phyloP scores from a whole-genome alignment of 2,329 filamentous ascomycete species.

The Colletotrichum sp. region DNA sequence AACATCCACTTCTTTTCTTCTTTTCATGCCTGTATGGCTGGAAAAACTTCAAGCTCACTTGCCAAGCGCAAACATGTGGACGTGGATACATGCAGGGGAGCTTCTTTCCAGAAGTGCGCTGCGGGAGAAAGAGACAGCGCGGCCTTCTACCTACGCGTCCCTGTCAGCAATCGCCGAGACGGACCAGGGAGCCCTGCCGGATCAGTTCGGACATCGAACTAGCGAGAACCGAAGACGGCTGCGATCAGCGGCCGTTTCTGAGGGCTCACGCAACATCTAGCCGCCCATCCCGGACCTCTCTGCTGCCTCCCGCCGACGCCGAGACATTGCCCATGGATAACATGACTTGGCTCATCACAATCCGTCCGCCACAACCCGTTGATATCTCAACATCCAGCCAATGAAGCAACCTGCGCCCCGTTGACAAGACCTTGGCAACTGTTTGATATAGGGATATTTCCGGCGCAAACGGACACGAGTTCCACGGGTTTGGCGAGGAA shows the following conservation, averaged over 20 bases:
- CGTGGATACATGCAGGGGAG: neutral
- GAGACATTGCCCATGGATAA: neutral
- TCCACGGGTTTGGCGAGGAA: neutral
- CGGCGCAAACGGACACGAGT: neutral
- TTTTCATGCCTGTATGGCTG: neutral
- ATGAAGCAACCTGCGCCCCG: neutral
- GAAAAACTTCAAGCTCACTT: neutral
- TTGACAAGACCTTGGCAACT: slow-evolving; percentile 12
- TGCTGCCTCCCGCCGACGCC: neutral
- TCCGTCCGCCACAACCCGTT: neutral
- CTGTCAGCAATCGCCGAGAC: neutral
- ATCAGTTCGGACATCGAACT: neutral
- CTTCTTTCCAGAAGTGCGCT: too few relatives aligned
- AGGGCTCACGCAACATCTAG: neutral
- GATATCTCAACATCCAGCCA: neutral
- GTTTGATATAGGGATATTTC: neutral
- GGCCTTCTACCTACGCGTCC: neutral
- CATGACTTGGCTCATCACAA: slow-evolving; percentile 4
- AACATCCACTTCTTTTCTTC: neutral
- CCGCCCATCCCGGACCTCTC: neutral
- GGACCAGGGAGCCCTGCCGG: slow-evolving; percentile 4
- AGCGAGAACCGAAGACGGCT: slow-evolving; percentile 3
- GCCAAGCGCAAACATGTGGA: neutral
- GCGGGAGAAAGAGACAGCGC: neutral
- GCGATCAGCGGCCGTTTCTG: slow-evolving; percentile 6